phyloP scores from a whole-genome alignment of 2,329 filamentous ascomycete species.

The Fusarium guadeloupense region DNA sequence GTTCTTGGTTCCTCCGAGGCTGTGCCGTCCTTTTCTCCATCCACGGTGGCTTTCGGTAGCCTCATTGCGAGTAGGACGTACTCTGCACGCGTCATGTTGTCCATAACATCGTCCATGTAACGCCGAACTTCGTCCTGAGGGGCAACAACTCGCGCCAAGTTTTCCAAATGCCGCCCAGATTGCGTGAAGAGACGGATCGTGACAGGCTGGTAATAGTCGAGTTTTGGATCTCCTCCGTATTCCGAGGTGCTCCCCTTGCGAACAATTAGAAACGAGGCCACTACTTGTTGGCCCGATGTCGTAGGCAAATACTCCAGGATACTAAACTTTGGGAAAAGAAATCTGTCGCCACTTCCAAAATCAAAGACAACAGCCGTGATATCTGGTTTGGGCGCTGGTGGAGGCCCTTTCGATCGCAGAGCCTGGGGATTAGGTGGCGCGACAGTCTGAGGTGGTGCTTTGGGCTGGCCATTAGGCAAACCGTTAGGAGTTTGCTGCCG shows the following conservation, averaged over 20 bases:
- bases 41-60: slow-evolving; percentile 57
- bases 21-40: slow-evolving; percentile 45
- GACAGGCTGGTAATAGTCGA: slow-evolving; percentile 82
- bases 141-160: slow-evolving; percentile 68
- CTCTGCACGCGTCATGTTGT: slow-evolving; percentile 73
- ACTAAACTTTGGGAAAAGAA: slow-evolving; percentile 80
- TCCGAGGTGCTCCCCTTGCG: slow-evolving; percentile 75
- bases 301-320: slow-evolving; percentile 72
- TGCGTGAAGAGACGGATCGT: slow-evolving; percentile 67
- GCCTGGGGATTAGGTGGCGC: slow-evolving; percentile 58
- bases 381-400: slow-evolving; percentile 64
- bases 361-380: slow-evolving; percentile 75
- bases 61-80: slow-evolving; percentile 74
- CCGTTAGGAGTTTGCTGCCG: slow-evolving; percentile 46
- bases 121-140: slow-evolving; percentile 69
- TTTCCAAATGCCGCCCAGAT: slow-evolving; percentile 66
- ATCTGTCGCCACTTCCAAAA: slow-evolving; percentile 78
- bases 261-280: slow-evolving; percentile 81
- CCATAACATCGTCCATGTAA: slow-evolving; percentile 77
- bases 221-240: slow-evolving; percentile 67
- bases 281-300: slow-evolving; percentile 65
- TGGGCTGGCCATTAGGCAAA: slow-evolving; percentile 45
- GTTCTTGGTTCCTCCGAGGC: slow-evolving; percentile 46
- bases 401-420: slow-evolving; percentile 68
- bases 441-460: slow-evolving; percentile 22